These are phyloP conservation scores for Tympanopsis confertula DNA, from an alignment of 2,329 filamentous ascomycete genomes.

Conservation along the genomic window DNA sequence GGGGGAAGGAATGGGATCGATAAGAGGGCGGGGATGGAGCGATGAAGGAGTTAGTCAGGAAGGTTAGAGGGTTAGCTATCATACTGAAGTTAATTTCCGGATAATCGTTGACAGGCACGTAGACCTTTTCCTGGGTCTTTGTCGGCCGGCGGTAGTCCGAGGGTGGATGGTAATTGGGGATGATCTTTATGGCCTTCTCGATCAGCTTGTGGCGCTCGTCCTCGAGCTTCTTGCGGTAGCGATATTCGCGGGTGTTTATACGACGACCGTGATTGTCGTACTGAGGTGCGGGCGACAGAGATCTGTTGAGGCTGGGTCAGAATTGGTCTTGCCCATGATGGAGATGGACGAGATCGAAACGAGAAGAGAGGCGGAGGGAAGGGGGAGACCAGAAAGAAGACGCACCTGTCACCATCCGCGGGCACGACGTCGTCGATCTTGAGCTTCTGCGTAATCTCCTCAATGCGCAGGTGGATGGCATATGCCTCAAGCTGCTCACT, in stretches of 20 bases:
- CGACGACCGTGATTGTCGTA: conserved; percentile 73
- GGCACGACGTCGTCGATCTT: conserved; percentile 68
- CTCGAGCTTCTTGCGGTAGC: conserved; percentile 65
- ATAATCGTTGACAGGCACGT: conserved; percentile 74
- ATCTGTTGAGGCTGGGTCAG: conserved; percentile 30
- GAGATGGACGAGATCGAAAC: neutral
- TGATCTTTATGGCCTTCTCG: conserved; percentile 67
- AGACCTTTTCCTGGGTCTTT: conserved; percentile 75
- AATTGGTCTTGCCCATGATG: neutral
- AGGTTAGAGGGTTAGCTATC: conserved; percentile 65
- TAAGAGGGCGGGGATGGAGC: neutral
- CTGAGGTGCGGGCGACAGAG: conserved; percentile 63
- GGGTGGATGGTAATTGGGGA: conserved; percentile 69
- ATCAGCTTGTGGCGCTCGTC: conserved; percentile 69
- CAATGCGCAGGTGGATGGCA: conserved; percentile 63
- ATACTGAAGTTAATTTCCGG: conserved; percentile 85
- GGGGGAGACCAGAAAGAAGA: conserved; percentile 6
- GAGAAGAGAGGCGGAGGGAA: conserved; percentile 2
- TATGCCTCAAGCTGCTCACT: conserved; percentile 71
- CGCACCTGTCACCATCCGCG: conserved; percentile 59
- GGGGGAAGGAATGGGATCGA: too few relatives aligned
- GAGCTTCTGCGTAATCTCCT: conserved; percentile 72
- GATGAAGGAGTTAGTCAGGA: conserved; percentile 31
- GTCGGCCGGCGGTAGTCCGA: conserved; percentile 66
- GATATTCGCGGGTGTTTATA: conserved; percentile 69